Evolutionary conservation across 768 basidiomycete species (phyloP).

Genomic region (Scleroderma citrinum): DNA sequence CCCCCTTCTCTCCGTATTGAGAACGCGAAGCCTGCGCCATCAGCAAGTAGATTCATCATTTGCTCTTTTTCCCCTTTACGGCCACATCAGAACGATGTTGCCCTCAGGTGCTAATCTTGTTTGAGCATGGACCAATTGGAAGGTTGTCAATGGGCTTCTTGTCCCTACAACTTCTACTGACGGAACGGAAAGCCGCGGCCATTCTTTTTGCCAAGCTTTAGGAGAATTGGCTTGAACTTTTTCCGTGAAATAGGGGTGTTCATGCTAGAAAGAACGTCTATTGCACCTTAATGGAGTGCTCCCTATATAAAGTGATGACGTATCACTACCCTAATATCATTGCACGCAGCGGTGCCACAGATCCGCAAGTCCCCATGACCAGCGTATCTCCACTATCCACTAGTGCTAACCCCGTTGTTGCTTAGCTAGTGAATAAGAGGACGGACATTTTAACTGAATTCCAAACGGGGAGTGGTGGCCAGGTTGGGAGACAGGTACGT

Average conservation of each 20-base stretch:
- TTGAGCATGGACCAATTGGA: neutral
- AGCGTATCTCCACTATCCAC: too few relatives aligned
- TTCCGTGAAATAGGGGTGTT: neutral
- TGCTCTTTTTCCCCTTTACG: neutral
- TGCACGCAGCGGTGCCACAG: too few relatives aligned
- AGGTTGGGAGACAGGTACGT: too few relatives aligned
- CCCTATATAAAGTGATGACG: too few relatives aligned
- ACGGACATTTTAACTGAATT: too few relatives aligned
- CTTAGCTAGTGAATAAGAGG: too few relatives aligned
- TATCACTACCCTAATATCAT: too few relatives aligned
- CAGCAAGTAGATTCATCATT: neutral
- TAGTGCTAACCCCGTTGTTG: too few relatives aligned
- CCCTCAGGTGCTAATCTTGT: neutral
- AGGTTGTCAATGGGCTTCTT: neutral
- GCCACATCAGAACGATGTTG: neutral
- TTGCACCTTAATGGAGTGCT: too few relatives aligned
- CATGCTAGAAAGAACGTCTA: neutral
- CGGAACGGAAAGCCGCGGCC: neutral
- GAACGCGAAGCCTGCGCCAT: neutral
- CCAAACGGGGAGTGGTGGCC: too few relatives aligned
- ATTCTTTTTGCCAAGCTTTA: neutral
- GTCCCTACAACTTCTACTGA: neutral
- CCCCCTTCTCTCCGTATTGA: too few relatives aligned
- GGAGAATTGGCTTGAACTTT: neutral
- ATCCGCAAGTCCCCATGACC: too few relatives aligned